Conservation (phyloP, 2,329 filamentous ascomycete genomes). For the Biscogniauxia marginata region DNA sequence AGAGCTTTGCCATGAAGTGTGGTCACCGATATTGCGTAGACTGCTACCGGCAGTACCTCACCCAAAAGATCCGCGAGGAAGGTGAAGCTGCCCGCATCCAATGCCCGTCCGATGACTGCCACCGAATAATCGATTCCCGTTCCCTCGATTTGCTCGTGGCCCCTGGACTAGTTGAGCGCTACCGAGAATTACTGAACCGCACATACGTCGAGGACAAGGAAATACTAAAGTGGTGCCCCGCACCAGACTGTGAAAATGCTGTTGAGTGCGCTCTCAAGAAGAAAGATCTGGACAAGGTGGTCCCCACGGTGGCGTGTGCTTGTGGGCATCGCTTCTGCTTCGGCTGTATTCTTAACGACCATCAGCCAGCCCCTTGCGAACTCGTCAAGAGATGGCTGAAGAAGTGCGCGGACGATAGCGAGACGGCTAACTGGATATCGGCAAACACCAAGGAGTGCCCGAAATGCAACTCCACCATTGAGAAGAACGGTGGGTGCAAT, state of each 20-base stretch:
- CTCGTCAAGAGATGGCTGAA: conserved; percentile 95
- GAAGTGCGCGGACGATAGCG: conserved; percentile 97
- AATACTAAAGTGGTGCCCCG: conserved; percentile 94
- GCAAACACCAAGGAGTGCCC: conserved; percentile 99
- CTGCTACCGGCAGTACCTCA: conserved; percentile 89
- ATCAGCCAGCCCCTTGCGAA: conserved; percentile 88
- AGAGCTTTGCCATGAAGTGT: conserved; percentile 93
- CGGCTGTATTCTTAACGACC: conserved; percentile 83
- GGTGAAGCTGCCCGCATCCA: conserved; percentile 94
- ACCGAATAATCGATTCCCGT: conserved; percentile 85
- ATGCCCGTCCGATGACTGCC: conserved; percentile 85
- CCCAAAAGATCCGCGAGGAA: conserved; percentile 91
- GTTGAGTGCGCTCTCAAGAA: conserved; percentile 86
- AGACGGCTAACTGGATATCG: conserved; percentile 99
- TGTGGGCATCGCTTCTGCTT: conserved; percentile 94
- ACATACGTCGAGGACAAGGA: conserved; percentile 98
- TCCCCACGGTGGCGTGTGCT: conserved; percentile 83
- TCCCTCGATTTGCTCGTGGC: conserved; percentile 77
- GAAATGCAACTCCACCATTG: conserved; percentile 93
- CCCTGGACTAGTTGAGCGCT: conserved; percentile 58
- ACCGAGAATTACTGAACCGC: conserved; percentile 81
- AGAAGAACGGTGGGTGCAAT: conserved; percentile 72
- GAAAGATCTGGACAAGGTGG: conserved; percentile 79
- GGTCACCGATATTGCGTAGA: conserved; percentile 89
- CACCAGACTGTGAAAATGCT: conserved; percentile 94